phyloP scores from a whole-genome alignment of 2,329 filamentous ascomycete genomes.

The Aspergillus aculeatinus region DNA sequence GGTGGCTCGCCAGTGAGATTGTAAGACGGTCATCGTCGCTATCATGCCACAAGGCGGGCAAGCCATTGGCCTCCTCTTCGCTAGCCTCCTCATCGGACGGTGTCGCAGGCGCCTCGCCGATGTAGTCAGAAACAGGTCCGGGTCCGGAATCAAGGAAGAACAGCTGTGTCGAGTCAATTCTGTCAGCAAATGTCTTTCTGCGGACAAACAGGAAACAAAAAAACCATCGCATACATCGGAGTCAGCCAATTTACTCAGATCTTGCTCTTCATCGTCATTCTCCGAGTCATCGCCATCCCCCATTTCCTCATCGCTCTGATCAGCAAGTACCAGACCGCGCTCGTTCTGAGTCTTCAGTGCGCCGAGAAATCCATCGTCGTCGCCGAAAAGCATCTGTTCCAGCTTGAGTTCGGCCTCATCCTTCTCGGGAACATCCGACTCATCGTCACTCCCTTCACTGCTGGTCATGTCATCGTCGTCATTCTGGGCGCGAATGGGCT shows the following conservation, averaged over 20 bases:
- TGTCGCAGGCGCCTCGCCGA: conserved; percentile 35
- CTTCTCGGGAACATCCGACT: conserved; percentile 56
- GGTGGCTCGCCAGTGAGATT: conserved; percentile 75
- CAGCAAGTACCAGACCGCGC: conserved; percentile 42
- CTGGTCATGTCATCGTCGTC: conserved; percentile 30
- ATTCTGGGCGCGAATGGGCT: conserved; percentile 18
- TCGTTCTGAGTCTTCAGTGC: conserved; percentile 63
- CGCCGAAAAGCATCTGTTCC: conserved; percentile 84
- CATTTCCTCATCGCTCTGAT: conserved; percentile 31
- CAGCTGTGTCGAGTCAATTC: conserved; percentile 47
- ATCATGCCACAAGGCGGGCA: conserved; percentile 71
- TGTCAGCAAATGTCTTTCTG: not conserved
- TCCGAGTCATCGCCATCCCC: conserved; percentile 37
- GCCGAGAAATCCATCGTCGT: conserved; percentile 75
- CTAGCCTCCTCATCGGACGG: conserved; percentile 40
- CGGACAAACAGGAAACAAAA: not conserved
- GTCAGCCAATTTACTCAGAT: conserved; percentile 69
- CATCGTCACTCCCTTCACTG: conserved; percentile 25
- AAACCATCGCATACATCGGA: conserved; percentile 56
- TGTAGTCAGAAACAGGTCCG: conserved; percentile 37
- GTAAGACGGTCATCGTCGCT: conserved; percentile 89
- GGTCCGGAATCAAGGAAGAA: conserved; percentile 77
- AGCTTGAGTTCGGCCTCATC: conserved; percentile 82
- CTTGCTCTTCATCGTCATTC: conserved; percentile 50
- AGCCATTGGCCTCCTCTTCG: conserved; percentile 25